Percentiles rank a stretch among this genome's conserved stretches.
phyloP scores from a whole-genome alignment of 805 yeast genomes.

The Yarrowia hollandica region DNA sequence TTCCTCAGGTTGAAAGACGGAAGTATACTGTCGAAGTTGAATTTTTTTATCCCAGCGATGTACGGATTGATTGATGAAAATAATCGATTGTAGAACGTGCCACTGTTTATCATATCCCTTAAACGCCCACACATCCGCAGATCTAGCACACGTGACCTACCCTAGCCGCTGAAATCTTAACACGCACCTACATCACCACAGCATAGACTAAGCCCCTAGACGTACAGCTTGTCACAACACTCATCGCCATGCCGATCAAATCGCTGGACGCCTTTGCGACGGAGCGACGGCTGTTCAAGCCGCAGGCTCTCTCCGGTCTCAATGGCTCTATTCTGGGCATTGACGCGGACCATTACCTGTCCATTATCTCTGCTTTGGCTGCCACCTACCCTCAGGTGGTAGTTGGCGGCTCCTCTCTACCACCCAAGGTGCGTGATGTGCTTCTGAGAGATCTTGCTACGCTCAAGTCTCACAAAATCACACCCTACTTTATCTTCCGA shows the following conservation, averaged over 20 bases:
- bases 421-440: conserved; percentile 62
- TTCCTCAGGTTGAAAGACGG: too few species aligned
- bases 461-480: conserved; percentile 61
- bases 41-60: too few species aligned
- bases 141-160: conserved; percentile 27
- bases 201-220: conserved; percentile 21
- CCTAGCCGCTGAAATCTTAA: conserved; percentile 28
- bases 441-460: conserved; percentile 60
- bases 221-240: conserved; percentile 25
- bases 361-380: conserved; percentile 46
- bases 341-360: conserved; percentile 77
- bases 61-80: too few species aligned
- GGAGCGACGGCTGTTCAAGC: conserved; percentile 63
- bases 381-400: conserved; percentile 22
- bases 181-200: conserved; percentile 28
- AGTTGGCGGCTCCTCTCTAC: conserved; percentile 37
- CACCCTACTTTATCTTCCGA: conserved; percentile 76
- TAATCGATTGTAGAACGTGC: too few species aligned
- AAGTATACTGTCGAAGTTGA: too few species aligned
- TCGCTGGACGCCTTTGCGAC: conserved; percentile 67
- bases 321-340: conserved; percentile 73
- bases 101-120: too few species aligned
- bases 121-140: too few species aligned
- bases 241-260: conserved; percentile 42
- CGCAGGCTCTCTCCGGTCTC: conserved; percentile 63